Percentiles rank a stretch among this genome's conserved stretches.
Evolutionary conservation across 1,139 yeast species (phyloP).

Genomic region (Saccharomyces hybrid): DNA sequence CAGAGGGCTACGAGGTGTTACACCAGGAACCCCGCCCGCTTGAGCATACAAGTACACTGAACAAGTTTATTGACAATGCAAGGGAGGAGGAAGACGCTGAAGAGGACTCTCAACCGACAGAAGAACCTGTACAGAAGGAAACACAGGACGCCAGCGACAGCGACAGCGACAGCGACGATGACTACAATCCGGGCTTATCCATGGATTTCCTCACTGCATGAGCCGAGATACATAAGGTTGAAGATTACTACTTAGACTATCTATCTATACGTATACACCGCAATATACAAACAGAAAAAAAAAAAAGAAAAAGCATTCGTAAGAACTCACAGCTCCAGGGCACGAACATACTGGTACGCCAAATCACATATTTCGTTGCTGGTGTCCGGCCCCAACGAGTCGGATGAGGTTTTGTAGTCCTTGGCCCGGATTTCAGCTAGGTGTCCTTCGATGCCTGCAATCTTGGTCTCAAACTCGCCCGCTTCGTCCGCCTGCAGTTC

Average conservation of each 20-base stretch:
- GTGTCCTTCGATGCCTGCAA: conserved; percentile 12
- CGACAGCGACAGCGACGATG: conserved; percentile 14
- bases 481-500: conserved; percentile 15
- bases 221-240: background rate
- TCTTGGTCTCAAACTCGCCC: conserved; percentile 5
- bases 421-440: conserved; percentile 16
- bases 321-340: conserved; percentile 16
- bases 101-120: conserved; percentile 11
- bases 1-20: conserved; percentile 12
- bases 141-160: conserved; percentile 4
- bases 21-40: conserved; percentile 7
- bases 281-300: background rate
- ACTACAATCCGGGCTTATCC: conserved; percentile 24
- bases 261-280: background rate
- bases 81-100: conserved; percentile 8
- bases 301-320: background rate
- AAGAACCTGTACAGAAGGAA: conserved; percentile 5
- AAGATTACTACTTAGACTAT: background rate
- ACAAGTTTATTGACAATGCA: conserved; percentile 12
- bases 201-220: conserved; percentile 14
- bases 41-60: background rate
- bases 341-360: conserved; percentile 28
- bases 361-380: conserved; percentile 18
- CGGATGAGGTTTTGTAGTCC: conserved; percentile 20
- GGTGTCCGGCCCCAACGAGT: conserved; percentile 8